Conservation (phyloP, 306 rosid genomes). For the Hippophae tibetana region DNA sequence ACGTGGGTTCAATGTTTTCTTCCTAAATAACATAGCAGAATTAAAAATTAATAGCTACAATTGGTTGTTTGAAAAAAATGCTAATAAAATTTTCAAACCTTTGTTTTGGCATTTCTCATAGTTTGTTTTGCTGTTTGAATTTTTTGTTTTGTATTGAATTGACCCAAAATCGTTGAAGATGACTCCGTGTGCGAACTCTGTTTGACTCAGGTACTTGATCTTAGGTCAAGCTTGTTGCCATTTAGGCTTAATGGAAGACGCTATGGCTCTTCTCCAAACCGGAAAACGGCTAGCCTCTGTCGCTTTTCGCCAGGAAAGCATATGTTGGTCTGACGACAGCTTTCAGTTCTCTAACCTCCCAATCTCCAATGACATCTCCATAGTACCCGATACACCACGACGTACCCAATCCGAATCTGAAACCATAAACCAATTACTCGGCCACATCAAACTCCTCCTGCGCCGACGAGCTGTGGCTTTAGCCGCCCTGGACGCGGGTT, state of each 20-base stretch:
- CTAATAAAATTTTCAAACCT: too few relatives aligned
- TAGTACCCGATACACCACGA: slow-evolving; percentile 39
- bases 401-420: slow-evolving; percentile 43
- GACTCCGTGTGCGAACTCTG: neutral
- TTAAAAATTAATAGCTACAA: too few relatives aligned
- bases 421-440: slow-evolving; percentile 47
- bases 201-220: slow-evolving; percentile 53
- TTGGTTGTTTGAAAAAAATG: too few relatives aligned
- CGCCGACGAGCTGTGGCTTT: slow-evolving; percentile 79
- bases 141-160: neutral
- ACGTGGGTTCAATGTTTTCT: too few relatives aligned
- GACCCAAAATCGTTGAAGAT: neutral
- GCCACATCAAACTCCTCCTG: slow-evolving; percentile 69
- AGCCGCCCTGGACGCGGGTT: slow-evolving; percentile 79
- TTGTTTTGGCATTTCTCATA: too few relatives aligned
- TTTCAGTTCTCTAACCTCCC: slow-evolving; percentile 41
- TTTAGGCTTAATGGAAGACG: slow-evolving; percentile 90
- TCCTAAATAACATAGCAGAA: too few relatives aligned
- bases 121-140: neutral
- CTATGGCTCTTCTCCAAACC: slow-evolving; percentile 90
- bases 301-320: slow-evolving; percentile 84
- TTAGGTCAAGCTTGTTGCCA: slow-evolving; percentile 90
- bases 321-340: slow-evolving; percentile 81
- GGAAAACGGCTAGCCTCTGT: slow-evolving; percentile 84
- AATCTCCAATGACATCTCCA: slow-evolving; percentile 20